These are phyloP conservation scores for Aethionema arabicum DNA, from an alignment of 345 rosid species.

Conservation along the genomic window DNA sequence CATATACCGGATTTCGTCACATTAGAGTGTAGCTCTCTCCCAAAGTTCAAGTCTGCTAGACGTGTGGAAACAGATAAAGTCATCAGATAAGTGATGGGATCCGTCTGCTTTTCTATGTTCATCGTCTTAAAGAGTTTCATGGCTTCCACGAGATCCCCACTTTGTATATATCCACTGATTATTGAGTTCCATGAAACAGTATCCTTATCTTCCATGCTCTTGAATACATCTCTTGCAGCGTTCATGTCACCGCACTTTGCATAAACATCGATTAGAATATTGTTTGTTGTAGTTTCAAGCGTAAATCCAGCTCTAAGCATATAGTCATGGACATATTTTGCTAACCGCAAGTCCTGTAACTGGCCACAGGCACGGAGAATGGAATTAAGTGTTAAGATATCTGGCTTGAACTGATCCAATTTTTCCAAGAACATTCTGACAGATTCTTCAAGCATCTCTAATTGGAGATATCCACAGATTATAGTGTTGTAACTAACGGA, in stretches of 20 bases:
- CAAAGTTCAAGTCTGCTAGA: conserved; percentile 38
- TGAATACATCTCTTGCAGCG: conserved; percentile 50
- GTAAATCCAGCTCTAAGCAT: conserved; percentile 40
- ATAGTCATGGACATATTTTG: conserved; percentile 47
- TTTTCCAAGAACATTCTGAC: conserved; percentile 42
- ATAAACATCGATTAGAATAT: conserved; percentile 59
- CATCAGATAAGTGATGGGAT: conserved; percentile 51
- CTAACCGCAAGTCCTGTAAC: conserved; percentile 42
- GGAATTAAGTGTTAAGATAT: conserved; percentile 49
- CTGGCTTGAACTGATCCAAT: conserved; percentile 47
- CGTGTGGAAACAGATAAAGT: conserved; percentile 45
- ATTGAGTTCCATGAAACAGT: conserved; percentile 66
- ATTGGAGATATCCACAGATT: conserved; percentile 55
- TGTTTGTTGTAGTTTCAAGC: conserved; percentile 42
- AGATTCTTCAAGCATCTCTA: conserved; percentile 49
- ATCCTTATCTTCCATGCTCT: conserved; percentile 46
- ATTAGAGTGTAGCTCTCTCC: conserved; percentile 53
- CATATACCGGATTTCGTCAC: conserved; percentile 46
- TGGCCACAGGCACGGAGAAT: conserved; percentile 65
- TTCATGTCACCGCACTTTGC: conserved; percentile 52
- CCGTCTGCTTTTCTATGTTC: conserved; percentile 48
- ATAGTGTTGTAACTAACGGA: conserved; percentile 59
- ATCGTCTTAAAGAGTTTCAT: conserved; percentile 49
- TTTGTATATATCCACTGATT: conserved; percentile 49
- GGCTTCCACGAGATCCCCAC: conserved; percentile 42